phyloP scores from a whole-genome alignment of 345 rosid species.

The Microthlaspi erraticum region DNA sequence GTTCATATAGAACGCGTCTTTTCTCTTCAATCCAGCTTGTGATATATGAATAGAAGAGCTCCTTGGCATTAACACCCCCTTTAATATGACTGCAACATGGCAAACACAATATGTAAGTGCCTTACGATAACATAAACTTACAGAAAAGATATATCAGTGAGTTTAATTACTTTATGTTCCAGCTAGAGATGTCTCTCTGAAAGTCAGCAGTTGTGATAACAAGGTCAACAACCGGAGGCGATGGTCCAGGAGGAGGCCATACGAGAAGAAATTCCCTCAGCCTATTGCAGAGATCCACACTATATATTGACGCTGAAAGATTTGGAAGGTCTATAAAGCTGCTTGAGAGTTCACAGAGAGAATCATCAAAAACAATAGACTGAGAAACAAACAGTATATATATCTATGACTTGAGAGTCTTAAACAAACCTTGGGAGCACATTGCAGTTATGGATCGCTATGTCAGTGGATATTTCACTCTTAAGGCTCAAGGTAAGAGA shows the following conservation, averaged over 20 bases:
- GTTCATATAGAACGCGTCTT: conserved; percentile 69
- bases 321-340: conserved; percentile 93
- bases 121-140: conserved; percentile 11
- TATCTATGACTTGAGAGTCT: conserved; percentile 16
- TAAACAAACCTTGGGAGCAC: conserved; percentile 77
- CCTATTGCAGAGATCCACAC: conserved; percentile 83
- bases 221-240: conserved; percentile 82
- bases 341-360: conserved; percentile 48
- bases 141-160: neutral
- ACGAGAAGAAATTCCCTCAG: conserved; percentile 77
- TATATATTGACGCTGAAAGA: conserved; percentile 83
- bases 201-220: conserved; percentile 90
- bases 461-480: conserved; percentile 81
- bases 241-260: conserved; percentile 91
- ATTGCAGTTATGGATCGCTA: conserved; percentile 77
- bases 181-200: conserved; percentile 82
- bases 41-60: conserved; percentile 80
- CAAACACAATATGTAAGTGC: conserved; percentile 32
- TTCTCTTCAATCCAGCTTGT: conserved; percentile 87
- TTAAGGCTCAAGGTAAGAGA: conserved; percentile 64
- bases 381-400: conserved; percentile 11
- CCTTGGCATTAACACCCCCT: conserved; percentile 93
- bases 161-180: conserved; percentile 65
- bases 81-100: conserved; percentile 67
- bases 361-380: conserved; percentile 15